Evolutionary conservation across 2,329 filamentous ascomycete genomes (phyloP).

Genomic region (Cyphellophora europaea): DNA sequence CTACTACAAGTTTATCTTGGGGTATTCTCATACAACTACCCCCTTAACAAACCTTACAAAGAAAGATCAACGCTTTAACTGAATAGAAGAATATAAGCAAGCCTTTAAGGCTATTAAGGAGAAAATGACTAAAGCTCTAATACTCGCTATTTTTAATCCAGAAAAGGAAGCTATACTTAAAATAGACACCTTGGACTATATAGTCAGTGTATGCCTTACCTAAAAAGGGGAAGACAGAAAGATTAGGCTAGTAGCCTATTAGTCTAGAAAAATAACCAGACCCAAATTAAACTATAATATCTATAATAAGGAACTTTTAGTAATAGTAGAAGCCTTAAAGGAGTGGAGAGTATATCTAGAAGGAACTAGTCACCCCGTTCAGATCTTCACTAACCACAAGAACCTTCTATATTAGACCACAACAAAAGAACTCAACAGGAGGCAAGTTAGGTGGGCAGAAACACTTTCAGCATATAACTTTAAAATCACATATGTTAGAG

Average conservation of each 20-base stretch:
- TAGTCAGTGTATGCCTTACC: conserved; percentile 11
- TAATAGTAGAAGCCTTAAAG: conserved; percentile 17
- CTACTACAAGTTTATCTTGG: conserved; percentile 23
- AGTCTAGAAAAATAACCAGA: conserved; percentile 3
- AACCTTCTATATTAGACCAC: conserved; percentile 23
- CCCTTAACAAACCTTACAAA: conserved; percentile 17
- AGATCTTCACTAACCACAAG: conserved; percentile 16
- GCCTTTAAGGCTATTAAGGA: conserved; percentile 19
- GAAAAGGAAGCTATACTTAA: conserved; percentile 14
- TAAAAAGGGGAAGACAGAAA: conserved; percentile 10
- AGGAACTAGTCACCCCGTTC: conserved; percentile 4
- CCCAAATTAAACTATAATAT: conserved; percentile 7
- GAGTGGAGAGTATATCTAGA: conserved; percentile 20
- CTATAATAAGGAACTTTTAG: conserved; percentile 8
- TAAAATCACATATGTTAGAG: conserved; percentile 8
- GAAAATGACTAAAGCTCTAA: conserved; percentile 6
- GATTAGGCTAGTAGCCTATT: conserved; percentile 4
- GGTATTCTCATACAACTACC: conserved; percentile 15
- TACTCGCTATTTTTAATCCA: conserved; percentile 14
- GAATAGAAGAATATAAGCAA: conserved; percentile 5
- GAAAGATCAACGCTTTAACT: conserved; percentile 7
- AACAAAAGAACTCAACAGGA: conserved; percentile 18
- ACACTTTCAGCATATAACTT: conserved; percentile 11
- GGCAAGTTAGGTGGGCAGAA: conserved; percentile 20
- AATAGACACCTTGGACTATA: conserved; percentile 14